Conservation (phyloP, 768 basidiomycete species). For the Krasilnikovozyma curviuscula region DNA sequence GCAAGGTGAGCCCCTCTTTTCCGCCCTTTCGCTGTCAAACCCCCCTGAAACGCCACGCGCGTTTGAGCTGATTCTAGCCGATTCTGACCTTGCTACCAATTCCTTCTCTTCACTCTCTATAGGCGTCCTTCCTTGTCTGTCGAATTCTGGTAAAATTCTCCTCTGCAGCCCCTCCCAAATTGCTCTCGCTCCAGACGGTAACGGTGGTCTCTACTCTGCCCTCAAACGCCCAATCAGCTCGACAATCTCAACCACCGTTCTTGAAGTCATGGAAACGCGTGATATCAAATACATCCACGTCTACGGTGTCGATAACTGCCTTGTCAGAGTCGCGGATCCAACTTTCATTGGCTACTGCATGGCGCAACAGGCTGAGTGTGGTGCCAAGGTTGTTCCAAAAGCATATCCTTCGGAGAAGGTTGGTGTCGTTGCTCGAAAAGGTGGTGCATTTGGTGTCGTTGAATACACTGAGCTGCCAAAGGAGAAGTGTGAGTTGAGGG, state of each 20-base stretch:
- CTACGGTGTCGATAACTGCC: conserved; percentile 97
- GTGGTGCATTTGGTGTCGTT: conserved; percentile 72
- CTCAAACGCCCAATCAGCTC: conserved; percentile 50
- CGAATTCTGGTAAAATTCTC: conserved; percentile 80
- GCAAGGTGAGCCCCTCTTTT: conserved; percentile 45
- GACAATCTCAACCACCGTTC: conserved; percentile 48
- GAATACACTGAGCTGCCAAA: conserved; percentile 91
- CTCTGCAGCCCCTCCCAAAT: conserved; percentile 57
- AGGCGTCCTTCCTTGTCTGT: conserved; percentile 91
- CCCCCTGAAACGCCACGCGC: conserved; percentile 42
- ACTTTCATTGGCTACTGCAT: conserved; percentile 93
- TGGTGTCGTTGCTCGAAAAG: conserved; percentile 74
- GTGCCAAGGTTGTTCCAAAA: conserved; percentile 92
- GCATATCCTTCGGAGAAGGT: conserved; percentile 69
- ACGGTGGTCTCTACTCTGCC: conserved; percentile 91
- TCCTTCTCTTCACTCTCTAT: background rate
- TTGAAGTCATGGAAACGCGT: conserved; percentile 58
- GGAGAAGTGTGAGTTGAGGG: conserved; percentile 57
- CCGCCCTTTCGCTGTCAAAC: background rate
- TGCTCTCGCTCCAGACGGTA: conserved; percentile 94
- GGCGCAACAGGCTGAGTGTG: conserved; percentile 67
- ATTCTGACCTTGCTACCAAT: background rate
- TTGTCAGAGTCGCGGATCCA: conserved; percentile 90
- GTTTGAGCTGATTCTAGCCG: conserved; percentile 22
- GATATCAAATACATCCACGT: conserved; percentile 75